Conservation (phyloP, 345 rosid genomes). For the Cochlearia excelsa region DNA sequence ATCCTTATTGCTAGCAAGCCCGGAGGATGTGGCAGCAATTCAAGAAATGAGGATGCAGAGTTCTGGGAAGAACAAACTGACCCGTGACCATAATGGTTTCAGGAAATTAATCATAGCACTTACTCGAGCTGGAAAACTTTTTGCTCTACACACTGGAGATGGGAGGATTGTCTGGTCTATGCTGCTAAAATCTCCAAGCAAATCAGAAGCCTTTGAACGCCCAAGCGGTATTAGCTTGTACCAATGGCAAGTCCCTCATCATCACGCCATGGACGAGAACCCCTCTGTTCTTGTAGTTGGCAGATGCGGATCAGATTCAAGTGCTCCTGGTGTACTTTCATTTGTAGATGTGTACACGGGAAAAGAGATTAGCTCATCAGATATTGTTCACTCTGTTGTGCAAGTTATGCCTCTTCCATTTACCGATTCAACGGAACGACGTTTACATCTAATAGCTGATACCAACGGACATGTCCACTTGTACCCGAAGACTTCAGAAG, state of each 20-base stretch:
- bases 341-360: conserved; percentile 88
- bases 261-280: conserved; percentile 91
- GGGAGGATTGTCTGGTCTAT: conserved; percentile 90
- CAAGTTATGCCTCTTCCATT: conserved; percentile 85
- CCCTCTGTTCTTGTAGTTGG: conserved; percentile 91
- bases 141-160: conserved; percentile 95
- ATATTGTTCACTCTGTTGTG: conserved; percentile 61
- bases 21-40: conserved; percentile 84
- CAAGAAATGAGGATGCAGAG: conserved; percentile 79
- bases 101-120: conserved; percentile 86
- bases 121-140: conserved; percentile 77
- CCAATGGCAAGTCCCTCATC: conserved; percentile 98
- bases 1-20: conserved; percentile 88
- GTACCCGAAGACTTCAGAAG: conserved; percentile 78
- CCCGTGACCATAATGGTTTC: conserved; percentile 97
- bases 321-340: conserved; percentile 68
- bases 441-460: conserved; percentile 80
- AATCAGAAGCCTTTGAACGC: conserved; percentile 55
- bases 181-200: conserved; percentile 56
- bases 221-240: conserved; percentile 64
- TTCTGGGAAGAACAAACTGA: conserved; percentile 92
- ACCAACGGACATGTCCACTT: conserved; percentile 60
- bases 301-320: conserved; percentile 54
- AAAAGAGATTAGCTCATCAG: conserved; percentile 54
- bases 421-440: conserved; percentile 88